Base-by-base conservation (phyloP, 306 rosid genomes). In the Leucaena leucocephala region DNA sequence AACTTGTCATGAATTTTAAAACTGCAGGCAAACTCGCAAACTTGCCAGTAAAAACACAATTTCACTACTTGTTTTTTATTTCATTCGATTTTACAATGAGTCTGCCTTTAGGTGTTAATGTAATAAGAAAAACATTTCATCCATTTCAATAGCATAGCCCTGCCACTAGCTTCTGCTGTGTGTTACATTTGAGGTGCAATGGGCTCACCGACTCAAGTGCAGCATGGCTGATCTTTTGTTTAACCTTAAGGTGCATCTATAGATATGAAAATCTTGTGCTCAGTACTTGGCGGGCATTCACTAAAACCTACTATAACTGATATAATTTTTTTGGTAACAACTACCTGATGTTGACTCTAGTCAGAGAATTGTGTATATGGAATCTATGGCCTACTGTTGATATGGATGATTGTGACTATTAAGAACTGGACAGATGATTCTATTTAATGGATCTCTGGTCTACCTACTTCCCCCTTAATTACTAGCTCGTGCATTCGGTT, bases 161-260 rank as follows among this genome's bases (percentile, higher is more conserved):
- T 78, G 69, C 66, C 46, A 55, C 81, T 3, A 5, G 16, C 54
- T 38, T 77, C 6, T 67, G 43, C 19, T 64, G 39, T 42, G 44
- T 4, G 8, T 63, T 34, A 34, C 19, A 34, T 77, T 77, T 77
- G 44, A 38, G 81, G 43, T 43, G 35, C 63, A 33, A 15, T 68
- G 43, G 57, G 57, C 49, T 77, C 5, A 10, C 27, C 64, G 22
- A 38, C 55, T 5, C 34, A 59, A 13, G 69, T 27, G 9, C 27
- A 5, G 16, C 17, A 74, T 74, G 44, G 35, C 35, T 62, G 59
- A 61, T 49, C 14, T 75, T 46, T 27, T 68, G 70, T 9, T 68
- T 77, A 54, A 77, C 75, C 75, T 40, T 19, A 22, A 38, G 75
- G 68, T 10, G 72, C 69, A 57, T 55, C 39, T 66, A 66, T 39